Evolutionary conservation across 345 rosid species (phyloP).

Genomic region (Pelargonium nanum): DNA sequence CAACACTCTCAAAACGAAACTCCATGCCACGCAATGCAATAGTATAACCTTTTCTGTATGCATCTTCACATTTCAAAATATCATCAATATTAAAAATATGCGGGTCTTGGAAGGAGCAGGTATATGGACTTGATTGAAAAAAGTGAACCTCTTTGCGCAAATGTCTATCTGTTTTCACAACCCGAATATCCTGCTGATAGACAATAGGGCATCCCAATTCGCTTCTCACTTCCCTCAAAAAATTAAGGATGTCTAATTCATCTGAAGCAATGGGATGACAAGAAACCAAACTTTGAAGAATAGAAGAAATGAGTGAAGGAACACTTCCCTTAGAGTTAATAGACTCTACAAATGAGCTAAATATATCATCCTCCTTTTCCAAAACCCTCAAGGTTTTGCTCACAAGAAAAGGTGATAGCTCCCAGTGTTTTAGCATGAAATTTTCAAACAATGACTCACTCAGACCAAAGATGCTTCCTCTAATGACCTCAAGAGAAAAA

Average conservation of each 20-base stretch:
- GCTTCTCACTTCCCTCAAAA: conserved; percentile 31
- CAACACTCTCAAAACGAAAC: conserved; percentile 35
- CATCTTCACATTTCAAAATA: conserved; percentile 37
- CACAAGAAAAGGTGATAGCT: conserved; percentile 29
- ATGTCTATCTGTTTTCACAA: conserved; percentile 32
- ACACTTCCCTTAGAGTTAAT: conserved; percentile 13
- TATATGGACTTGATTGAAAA: conserved; percentile 14
- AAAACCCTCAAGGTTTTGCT: conserved; percentile 15
- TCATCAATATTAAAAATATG: conserved; percentile 14
- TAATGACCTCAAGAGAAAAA: conserved; percentile 14
- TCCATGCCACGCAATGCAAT: conserved; percentile 49
- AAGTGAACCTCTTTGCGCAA: conserved; percentile 33
- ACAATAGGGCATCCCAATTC: conserved; percentile 39
- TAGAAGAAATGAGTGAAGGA: conserved; percentile 23
- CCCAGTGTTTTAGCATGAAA: conserved; percentile 37
- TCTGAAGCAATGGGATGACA: conserved; percentile 49
- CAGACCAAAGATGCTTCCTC: conserved; percentile 28
- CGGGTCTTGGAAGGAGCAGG: conserved; percentile 10
- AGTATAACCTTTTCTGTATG: conserved; percentile 38
- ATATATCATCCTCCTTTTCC: conserved; percentile 19
- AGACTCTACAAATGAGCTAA: conserved; percentile 20
- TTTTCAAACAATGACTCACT: conserved; percentile 21
- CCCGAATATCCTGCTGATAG: conserved; percentile 44
- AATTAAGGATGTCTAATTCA: conserved; percentile 37
- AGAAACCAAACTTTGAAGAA: conserved; percentile 28